Percentiles rank a stretch among this genome's conserved stretches.
These are phyloP conservation scores for Botryotinia narcissicola DNA, from an alignment of 2,329 filamentous ascomycete genomes.

Conservation along the genomic window DNA sequence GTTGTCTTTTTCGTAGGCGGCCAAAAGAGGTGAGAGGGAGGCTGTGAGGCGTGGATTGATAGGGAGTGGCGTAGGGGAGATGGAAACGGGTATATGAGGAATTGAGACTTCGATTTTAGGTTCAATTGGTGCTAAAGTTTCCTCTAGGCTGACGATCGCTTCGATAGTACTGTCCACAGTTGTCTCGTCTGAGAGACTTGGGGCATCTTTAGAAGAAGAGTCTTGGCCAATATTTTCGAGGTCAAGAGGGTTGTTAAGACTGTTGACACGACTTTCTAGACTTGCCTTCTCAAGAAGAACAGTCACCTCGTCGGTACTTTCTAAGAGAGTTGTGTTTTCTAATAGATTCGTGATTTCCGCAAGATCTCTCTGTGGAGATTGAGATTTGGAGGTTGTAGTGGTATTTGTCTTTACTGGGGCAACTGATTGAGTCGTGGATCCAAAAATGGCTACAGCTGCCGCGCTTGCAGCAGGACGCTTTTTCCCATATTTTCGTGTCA, in stretches of 20 bases:
- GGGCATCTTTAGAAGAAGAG: not conserved
- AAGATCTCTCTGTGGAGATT: not conserved
- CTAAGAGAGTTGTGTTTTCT: not conserved
- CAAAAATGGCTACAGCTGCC: constrained; percentile 24
- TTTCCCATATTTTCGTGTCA: constrained; percentile 26
- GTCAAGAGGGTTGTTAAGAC: not conserved
- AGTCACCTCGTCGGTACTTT: not conserved
- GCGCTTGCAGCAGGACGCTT: constrained; percentile 20
- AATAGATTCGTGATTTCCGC: constrained; percentile 6
- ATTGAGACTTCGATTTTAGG: not conserved
- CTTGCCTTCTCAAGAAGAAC: not conserved
- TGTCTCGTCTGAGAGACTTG: not conserved
- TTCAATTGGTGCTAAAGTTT: not conserved
- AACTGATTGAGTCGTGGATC: not conserved
- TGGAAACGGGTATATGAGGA: not conserved
- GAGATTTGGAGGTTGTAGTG: not conserved
- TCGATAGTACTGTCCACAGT: not conserved
- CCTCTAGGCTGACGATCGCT: not conserved
- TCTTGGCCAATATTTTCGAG: not conserved
- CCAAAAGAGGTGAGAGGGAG: constrained; percentile 27
- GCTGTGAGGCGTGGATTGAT: constrained; percentile 8
- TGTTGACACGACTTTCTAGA: not conserved
- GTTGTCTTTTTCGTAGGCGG: constrained; percentile 28
- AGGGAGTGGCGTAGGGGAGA: not conserved
- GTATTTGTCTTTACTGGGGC: not conserved